Percentiles rank a stretch among this genome's conserved stretches.
Evolutionary conservation across 2,329 filamentous ascomycete genomes (phyloP).

Genomic region (Fusarium coffeatum): DNA sequence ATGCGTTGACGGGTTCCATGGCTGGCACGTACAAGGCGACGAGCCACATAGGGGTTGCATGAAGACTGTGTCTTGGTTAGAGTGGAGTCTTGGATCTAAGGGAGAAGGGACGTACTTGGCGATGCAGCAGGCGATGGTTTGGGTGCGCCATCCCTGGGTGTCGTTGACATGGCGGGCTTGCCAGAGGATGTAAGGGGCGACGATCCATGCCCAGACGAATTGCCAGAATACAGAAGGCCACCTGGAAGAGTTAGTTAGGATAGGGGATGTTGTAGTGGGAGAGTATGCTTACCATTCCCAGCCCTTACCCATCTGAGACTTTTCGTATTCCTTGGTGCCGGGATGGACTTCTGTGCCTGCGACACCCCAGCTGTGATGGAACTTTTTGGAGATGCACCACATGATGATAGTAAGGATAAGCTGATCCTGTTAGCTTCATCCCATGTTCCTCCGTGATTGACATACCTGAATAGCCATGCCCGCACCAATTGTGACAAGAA

Average conservation of each 20-base stretch:
- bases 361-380: constrained; percentile 70
- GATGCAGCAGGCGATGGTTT: constrained; percentile 67
- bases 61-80: constrained; percentile 59
- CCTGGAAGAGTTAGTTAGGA: constrained; percentile 50
- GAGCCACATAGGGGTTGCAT: constrained; percentile 75
- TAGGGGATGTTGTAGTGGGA: not conserved
- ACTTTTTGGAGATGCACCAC: constrained; percentile 73
- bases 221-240: constrained; percentile 74
- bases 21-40: constrained; percentile 65
- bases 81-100: not conserved
- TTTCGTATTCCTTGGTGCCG: constrained; percentile 64
- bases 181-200: constrained; percentile 71
- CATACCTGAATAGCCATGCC: constrained; percentile 69
- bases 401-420: constrained; percentile 68
- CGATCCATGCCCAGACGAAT: constrained; percentile 71
- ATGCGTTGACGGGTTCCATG: constrained; percentile 64
- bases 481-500: constrained; percentile 61
- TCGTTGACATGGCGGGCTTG: constrained; percentile 70
- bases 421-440: constrained; percentile 51
- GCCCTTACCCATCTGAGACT: constrained; percentile 61
- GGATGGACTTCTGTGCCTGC: constrained; percentile 68
- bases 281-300: constrained; percentile 69
- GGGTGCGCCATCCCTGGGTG: constrained; percentile 73
- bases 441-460: fast-evolving
- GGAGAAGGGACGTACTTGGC: constrained; percentile 53